Evolutionary conservation across 306 rosid species (phyloP).

Genomic region (Coriaria nepalensis): DNA sequence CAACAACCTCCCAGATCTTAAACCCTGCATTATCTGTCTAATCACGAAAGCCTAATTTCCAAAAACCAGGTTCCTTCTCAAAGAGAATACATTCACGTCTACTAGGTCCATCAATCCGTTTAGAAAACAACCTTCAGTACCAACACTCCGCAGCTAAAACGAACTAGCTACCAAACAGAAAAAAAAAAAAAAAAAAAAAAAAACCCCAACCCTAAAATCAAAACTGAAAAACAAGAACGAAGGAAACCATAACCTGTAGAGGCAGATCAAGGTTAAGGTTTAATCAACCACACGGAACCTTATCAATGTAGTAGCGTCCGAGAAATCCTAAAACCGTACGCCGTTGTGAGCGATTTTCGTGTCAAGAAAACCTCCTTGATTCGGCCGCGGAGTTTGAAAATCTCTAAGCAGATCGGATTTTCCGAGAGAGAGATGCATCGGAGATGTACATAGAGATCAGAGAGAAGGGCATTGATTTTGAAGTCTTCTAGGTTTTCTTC

Average conservation of each 20-base stretch:
- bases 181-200: too few relatives aligned
- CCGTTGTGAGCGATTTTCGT: slow-evolving; percentile 7
- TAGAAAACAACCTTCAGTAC: slow-evolving; percentile 9
- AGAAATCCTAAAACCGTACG: slow-evolving; percentile 15
- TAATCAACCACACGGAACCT: slow-evolving; percentile 10
- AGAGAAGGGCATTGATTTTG: too few relatives aligned
- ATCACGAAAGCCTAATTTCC: slow-evolving; percentile 11
- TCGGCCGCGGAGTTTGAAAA: slow-evolving; percentile 12
- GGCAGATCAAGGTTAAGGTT: slow-evolving; percentile 27
- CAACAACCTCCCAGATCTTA: slow-evolving; percentile 40
- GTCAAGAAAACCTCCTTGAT: slow-evolving; percentile 6
- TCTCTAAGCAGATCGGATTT: slow-evolving; percentile 1
- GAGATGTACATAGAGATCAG: too few relatives aligned
- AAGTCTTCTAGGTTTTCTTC: too few relatives aligned
- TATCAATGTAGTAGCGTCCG: slow-evolving; percentile 43
- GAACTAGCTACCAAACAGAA: neutral
- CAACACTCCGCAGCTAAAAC: neutral
- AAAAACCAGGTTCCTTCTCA: slow-evolving; percentile 23
- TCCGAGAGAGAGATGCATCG: too few relatives aligned
- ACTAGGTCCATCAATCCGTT: slow-evolving; percentile 14
- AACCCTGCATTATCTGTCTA: slow-evolving; percentile 53
- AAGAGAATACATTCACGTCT: slow-evolving; percentile 1
- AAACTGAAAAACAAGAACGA: neutral
- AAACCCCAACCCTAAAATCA: slow-evolving; percentile 1
- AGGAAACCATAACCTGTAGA: neutral